Conservation (phyloP, 2,329 filamentous ascomycete species). For the Ophiocordyceps camponoti-saundersi region DNA sequence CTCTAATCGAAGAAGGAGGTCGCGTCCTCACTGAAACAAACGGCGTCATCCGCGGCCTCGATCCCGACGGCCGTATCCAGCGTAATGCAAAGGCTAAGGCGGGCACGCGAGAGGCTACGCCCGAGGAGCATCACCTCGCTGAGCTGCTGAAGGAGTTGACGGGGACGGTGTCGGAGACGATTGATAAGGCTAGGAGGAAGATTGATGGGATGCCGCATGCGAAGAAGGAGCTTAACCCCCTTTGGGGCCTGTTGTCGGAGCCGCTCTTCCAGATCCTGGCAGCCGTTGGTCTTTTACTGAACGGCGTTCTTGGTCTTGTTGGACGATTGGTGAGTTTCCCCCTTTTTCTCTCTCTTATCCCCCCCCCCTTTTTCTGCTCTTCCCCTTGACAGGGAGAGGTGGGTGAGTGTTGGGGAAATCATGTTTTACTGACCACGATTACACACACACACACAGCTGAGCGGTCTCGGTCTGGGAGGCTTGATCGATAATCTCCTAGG, state of each 20-base stretch:
- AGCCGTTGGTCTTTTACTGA: conserved; percentile 68
- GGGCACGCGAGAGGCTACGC: conserved; percentile 43
- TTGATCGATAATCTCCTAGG: conserved; percentile 66
- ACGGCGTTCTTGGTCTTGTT: conserved; percentile 70
- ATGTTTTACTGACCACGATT: too few relatives aligned
- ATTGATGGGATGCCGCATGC: conserved; percentile 84
- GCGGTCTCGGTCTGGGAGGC: conserved; percentile 67
- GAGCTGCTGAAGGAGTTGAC: conserved; percentile 78
- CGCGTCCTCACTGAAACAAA: conserved; percentile 76
- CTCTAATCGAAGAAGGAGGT: conserved; percentile 72
- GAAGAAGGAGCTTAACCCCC: conserved; percentile 85
- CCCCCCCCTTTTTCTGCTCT: too few relatives aligned
- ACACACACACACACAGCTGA: conserved; percentile 25
- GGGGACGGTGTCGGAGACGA: conserved; percentile 60
- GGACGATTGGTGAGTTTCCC: conserved; percentile 42
- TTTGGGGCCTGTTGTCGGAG: conserved; percentile 70
- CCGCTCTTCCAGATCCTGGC: conserved; percentile 86
- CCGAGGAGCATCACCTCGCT: conserved; percentile 72
- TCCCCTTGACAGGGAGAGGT: too few relatives aligned
- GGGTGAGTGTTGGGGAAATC: too few relatives aligned
- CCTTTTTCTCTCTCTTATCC: too few relatives aligned
- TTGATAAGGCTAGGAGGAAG: conserved; percentile 77
- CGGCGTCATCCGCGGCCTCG: conserved; percentile 69
- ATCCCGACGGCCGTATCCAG: conserved; percentile 75
- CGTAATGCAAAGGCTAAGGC: conserved; percentile 72